Conservation (phyloP, 331 rosid genomes). For the Quercus phellos region DNA sequence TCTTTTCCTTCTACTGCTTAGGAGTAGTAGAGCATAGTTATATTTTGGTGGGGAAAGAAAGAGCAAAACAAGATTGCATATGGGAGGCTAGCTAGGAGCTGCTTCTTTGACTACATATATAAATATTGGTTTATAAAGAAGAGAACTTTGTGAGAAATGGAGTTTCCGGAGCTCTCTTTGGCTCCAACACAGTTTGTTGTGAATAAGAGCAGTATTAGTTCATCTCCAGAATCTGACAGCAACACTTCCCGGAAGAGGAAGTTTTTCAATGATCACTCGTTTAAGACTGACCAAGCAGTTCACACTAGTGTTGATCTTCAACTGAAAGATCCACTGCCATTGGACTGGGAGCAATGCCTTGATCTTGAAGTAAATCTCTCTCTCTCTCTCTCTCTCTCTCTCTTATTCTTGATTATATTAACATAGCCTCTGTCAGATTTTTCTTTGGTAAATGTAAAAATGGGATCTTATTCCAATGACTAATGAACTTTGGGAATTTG, state of each 20-base stretch:
- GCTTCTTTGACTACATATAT: neutral
- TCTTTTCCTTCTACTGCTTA: neutral
- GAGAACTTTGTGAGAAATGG: constrained; percentile 5
- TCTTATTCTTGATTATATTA: neutral
- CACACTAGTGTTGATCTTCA: constrained; percentile 44
- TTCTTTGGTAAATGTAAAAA: neutral
- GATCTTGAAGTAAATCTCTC: constrained; percentile 32
- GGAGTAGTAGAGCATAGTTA: neutral
- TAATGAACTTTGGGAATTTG: neutral
- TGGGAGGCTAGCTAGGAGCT: neutral
- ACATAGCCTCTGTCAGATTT: too few species aligned
- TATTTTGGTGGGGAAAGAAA: neutral
- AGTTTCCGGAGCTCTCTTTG: constrained; percentile 29
- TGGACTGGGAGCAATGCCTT: constrained; percentile 56
- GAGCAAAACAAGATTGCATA: neutral
- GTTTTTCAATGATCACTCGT: constrained; percentile 23
- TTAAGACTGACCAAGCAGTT: constrained; percentile 1
- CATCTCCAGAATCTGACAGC: constrained; percentile 20
- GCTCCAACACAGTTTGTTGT: constrained; percentile 18
- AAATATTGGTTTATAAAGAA: neutral
- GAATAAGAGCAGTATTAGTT: neutral
- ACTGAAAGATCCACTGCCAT: constrained; percentile 36
- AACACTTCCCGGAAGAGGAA: constrained; percentile 30
- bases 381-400: constrained; percentile 12
- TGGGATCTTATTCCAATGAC: neutral